Base-by-base conservation (phyloP, 2,329 filamentous ascomycete genomes). In the Calonectria henricotiae region DNA sequence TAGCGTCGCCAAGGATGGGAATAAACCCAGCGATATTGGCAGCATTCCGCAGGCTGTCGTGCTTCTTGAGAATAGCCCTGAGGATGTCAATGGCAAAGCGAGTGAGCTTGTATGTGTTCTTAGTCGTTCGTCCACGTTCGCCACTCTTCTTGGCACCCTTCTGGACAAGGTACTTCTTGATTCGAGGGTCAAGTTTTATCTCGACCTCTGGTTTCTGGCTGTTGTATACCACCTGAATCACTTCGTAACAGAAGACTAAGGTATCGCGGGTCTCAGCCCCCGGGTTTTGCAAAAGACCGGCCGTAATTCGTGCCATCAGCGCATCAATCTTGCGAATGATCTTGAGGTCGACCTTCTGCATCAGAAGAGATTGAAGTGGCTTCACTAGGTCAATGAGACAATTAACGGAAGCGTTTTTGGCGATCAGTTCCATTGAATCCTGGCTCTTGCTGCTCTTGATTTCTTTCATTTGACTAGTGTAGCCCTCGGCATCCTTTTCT, bases 371-470 rank as follows among this genome's bases (percentile, higher is more conserved):
- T 77, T 94, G 93, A 55, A 98, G 86, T 1, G 96, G 97, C 64
- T 88, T 88, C 62, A 98, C 88, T 4, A 99, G 89, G 61, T 92
- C 89, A 58, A 92, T 90, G 6, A 98, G 87, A 67, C 91, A 90
- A 62, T 84, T 86, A 27, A 98, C 86, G 1, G 95, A 96, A 1
- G 94, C 92, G 58, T 92, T 95, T 78, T 92, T 94, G 30, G 96
- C 93, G 73, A 98, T 88, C 17, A 98, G 86, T 81, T 98, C 96
- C 92, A 98, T 97, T 0, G 96, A 97, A 79, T 99, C 97, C 78
- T 95, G 97, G 80, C 95, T 98, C 86, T 98, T 99, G 86, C 94
- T 98, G 82, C 94, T 96, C 85, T 98, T 98, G 67, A 99, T 92
- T 83, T 99, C 96, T 82, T 97, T 98, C 92, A 97, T 98, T 82